Evolutionary conservation across 768 basidiomycete genomes (phyloP), one percentile per base, ranked within the genome.

Genomic region (Boletus reticulatus): DNA sequence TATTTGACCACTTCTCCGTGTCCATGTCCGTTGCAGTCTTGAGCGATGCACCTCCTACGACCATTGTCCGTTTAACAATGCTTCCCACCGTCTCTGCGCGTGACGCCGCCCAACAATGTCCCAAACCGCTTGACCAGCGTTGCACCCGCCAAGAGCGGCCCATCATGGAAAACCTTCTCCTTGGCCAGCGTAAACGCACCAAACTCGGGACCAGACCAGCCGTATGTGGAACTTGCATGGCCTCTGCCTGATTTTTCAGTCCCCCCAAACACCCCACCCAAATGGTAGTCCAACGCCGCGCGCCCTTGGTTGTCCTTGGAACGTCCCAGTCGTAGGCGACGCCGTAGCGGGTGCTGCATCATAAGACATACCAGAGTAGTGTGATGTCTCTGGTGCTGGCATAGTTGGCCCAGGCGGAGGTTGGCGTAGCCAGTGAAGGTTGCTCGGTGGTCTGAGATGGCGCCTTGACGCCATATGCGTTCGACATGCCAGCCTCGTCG

Each of bases 331-430:
- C 2, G 84, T 86, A 1, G 92, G 87, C 0, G 85, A 81, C 4
- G 82, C 71, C 0, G 80, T 60, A 8, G 66, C 61, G 4, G 75
- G 61, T 5, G 76, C 72, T 20, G 77, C 72, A 64, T 92, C 89
- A 64, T 94, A 94, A 32, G 89, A 89, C 81, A 87, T 81, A 10
- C 84, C 87, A 16, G 89, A 89, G 64, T 85, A 89, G 66, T 94
- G 92, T 0, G 85, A 84, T 6, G 88, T 84, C 65, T 87, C 88
- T 0, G 92, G 92, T 3, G 88, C 82, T 29, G 92, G 92, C 14
- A 94, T 93, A 92, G 62, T 92, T 89, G 5, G 87, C 84, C 64
- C 76, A 79, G 16, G 71, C 64, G 74, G 56, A 73, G 67, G 45
- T 64, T 58, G 44, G 71, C 48, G 29, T 64, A 44, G 36, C 67